These are phyloP conservation scores for Jamesozyma rosinii DNA, from an alignment of 805 yeast species.

Conservation along the genomic window DNA sequence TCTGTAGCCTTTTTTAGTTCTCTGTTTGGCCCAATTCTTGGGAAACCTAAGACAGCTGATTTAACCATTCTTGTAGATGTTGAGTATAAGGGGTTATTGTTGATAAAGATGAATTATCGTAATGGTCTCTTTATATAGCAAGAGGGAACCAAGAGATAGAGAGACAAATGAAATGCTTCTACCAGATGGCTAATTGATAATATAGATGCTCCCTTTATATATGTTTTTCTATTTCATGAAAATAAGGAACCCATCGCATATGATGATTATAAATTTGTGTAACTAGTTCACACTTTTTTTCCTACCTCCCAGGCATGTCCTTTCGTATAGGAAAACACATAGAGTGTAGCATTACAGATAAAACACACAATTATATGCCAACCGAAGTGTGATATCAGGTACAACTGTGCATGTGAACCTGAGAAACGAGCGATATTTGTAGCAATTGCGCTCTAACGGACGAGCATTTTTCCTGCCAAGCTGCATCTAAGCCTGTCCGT, in stretches of 20 bases:
- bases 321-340: too few relatives aligned
- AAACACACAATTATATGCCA: not conserved
- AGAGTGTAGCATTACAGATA: too few relatives aligned
- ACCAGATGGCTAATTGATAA: not conserved
- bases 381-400: not conserved
- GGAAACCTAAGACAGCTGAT: conserved; percentile 98
- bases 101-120: not conserved
- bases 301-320: too few relatives aligned
- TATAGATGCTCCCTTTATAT: not conserved
- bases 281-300: too few relatives aligned
- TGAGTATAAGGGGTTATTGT: not conserved
- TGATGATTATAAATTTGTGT: not conserved
- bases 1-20: conserved; percentile 98
- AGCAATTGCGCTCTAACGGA: too few relatives aligned
- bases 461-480: too few relatives aligned
- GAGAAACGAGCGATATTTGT: too few relatives aligned
- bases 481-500: too few relatives aligned
- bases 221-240: not conserved
- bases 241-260: not conserved
- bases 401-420: too few relatives aligned
- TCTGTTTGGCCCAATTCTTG: conserved; percentile 99
- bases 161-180: too few relatives aligned
- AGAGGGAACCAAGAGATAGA: too few relatives aligned
- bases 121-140: not conserved
- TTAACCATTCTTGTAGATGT: conserved; percentile 60